phyloP scores from a whole-genome alignment of 2,329 filamentous ascomycete species.

The Pseudocercospora vitis region DNA sequence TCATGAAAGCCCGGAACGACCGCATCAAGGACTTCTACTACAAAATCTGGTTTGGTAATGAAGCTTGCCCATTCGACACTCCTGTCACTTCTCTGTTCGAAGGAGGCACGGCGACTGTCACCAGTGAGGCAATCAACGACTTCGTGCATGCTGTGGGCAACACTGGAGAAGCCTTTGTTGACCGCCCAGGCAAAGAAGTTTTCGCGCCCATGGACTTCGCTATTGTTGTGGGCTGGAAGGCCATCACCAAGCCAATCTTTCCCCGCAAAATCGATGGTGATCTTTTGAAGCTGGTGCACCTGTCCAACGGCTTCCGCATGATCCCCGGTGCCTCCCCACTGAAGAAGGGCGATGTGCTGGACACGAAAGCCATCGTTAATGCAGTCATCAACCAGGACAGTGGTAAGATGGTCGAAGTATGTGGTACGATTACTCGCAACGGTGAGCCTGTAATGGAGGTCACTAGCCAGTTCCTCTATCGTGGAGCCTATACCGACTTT shows the following conservation, averaged over 20 bases:
- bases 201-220: slow-evolving; percentile 91
- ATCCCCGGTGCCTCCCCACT: slow-evolving; percentile 90
- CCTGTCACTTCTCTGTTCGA: slow-evolving; percentile 85
- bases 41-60: slow-evolving; percentile 92
- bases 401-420: slow-evolving; percentile 99
- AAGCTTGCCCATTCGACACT: slow-evolving; percentile 77
- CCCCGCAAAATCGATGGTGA: slow-evolving; percentile 94
- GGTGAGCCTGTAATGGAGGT: slow-evolving; percentile 93
- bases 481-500: slow-evolving; percentile 86
- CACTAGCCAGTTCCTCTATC: slow-evolving; percentile 96
- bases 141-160: slow-evolving; percentile 99
- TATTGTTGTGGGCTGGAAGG: slow-evolving; percentile 62
- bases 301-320: slow-evolving; percentile 99
- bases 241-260: slow-evolving; percentile 99
- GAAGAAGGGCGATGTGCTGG: slow-evolving; percentile 90
- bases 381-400: slow-evolving; percentile 97
- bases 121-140: slow-evolving; percentile 90
- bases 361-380: slow-evolving; percentile 93
- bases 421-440: slow-evolving; percentile 86
- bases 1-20: slow-evolving; percentile 95
- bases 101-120: slow-evolving; percentile 83
- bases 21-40: slow-evolving; percentile 99
- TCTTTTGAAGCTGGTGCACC: slow-evolving; percentile 89
- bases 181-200: slow-evolving; percentile 88
- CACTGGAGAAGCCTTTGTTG: slow-evolving; percentile 94